phyloP scores from a whole-genome alignment of 1,139 yeast genomes.

The Barnettozyma hawaiiensis region DNA sequence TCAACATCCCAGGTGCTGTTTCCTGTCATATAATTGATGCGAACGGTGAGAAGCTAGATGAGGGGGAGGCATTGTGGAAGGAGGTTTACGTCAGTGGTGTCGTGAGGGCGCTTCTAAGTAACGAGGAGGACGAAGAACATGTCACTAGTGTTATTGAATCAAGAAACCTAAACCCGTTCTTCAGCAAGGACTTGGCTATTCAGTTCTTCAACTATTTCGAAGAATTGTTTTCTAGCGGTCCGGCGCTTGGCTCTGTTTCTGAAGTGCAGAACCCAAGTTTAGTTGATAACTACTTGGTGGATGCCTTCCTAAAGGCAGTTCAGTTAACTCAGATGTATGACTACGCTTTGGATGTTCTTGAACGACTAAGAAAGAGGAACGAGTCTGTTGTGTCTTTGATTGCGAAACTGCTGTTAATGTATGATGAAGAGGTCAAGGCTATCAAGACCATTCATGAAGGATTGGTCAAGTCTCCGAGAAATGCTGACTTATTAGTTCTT shows the following conservation, averaged over 20 bases:
- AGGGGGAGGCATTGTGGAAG: conserved; percentile 54
- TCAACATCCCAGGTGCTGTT: conserved; percentile 71
- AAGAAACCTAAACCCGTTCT: conserved; percentile 61
- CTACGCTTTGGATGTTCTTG: conserved; percentile 55
- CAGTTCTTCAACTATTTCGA: conserved; percentile 64
- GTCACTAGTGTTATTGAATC: conserved; percentile 56
- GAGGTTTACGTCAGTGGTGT: conserved; percentile 81
- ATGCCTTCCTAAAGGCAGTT: conserved; percentile 68
- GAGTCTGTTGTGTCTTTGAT: conserved; percentile 55
- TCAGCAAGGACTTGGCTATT: conserved; percentile 42
- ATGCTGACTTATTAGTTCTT: conserved; percentile 45
- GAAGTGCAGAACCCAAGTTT: conserved; percentile 65
- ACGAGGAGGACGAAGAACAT: conserved; percentile 63
- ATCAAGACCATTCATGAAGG: conserved; percentile 61
- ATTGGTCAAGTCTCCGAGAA: conserved; percentile 54
- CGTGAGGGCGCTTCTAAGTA: conserved; percentile 63
- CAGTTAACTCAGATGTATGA: conserved; percentile 66
- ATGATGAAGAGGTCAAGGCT: conserved; percentile 77
- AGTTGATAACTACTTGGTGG: conserved; percentile 70
- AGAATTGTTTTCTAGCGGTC: conserved; percentile 59
- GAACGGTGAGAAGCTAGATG: conserved; percentile 40
- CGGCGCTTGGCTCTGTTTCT: conserved; percentile 55
- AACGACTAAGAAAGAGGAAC: conserved; percentile 40
- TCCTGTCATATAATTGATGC: conserved; percentile 65
- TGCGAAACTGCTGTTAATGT: conserved; percentile 59